phyloP scores from a whole-genome alignment of 164 flowering plant species.

The Cinnamomum micranthum region DNA sequence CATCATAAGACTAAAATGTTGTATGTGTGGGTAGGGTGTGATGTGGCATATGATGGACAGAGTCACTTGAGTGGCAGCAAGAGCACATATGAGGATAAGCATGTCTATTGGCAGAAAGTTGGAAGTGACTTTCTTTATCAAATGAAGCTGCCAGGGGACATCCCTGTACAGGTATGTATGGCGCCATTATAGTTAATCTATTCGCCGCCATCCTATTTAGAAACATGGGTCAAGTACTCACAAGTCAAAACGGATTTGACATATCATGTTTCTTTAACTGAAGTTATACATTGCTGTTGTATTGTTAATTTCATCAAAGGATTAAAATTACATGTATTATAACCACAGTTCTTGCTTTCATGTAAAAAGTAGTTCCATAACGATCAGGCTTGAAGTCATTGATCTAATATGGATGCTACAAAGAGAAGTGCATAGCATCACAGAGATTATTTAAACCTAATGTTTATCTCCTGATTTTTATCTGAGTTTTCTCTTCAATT shows the following conservation, averaged over 20 bases:
- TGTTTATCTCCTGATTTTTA: too few relatives aligned
- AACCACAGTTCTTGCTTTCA: background rate
- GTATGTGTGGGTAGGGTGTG: constrained; percentile 41
- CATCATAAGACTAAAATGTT: constrained; percentile 15
- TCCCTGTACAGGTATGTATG: constrained; percentile 40
- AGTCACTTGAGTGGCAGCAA: constrained; percentile 12
- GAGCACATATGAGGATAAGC: constrained; percentile 13
- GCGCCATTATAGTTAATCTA: background rate
- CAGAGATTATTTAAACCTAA: too few relatives aligned
- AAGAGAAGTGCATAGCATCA: too few relatives aligned
- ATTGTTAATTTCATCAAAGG: background rate
- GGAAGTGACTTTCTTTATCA: constrained; percentile 29
- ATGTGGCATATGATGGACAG: constrained; percentile 16
- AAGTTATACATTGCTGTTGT: background rate
- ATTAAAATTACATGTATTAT: background rate
- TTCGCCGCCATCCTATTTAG: background rate
- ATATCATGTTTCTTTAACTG: background rate
- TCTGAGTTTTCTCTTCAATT: too few relatives aligned
- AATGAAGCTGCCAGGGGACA: constrained; percentile 29
- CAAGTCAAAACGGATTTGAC: background rate
- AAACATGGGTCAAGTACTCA: background rate
- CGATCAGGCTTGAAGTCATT: too few relatives aligned
- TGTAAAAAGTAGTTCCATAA: too few relatives aligned
- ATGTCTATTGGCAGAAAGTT: constrained; percentile 22
- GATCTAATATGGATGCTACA: too few relatives aligned